Evolutionary conservation across 257 asterid genomes (phyloP).

Genomic region (Primulina tabacum): DNA sequence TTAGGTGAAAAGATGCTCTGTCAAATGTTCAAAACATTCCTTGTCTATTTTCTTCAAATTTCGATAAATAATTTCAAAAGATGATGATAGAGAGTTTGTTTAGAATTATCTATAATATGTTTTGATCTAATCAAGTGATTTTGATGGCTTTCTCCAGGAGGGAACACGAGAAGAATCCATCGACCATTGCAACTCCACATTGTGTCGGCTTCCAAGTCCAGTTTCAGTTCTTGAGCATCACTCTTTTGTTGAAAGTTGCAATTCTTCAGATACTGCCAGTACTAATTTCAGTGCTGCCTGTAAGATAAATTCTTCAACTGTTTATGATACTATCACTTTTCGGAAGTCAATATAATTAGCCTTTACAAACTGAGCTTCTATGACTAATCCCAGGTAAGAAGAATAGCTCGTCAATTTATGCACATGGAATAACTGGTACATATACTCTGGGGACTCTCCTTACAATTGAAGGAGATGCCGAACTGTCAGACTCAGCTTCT

Average conservation of each 20-base stretch:
- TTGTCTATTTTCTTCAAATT: background rate
- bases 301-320: constrained; percentile 27
- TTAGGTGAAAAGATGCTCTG: background rate
- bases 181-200: constrained; percentile 28
- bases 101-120: background rate
- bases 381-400: constrained; percentile 52
- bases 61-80: background rate
- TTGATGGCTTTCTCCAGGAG: constrained; percentile 29
- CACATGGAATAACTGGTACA: constrained; percentile 47
- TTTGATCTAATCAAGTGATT: constrained; percentile 3
- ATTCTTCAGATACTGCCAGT: constrained; percentile 46
- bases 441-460: constrained; percentile 35
- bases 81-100: background rate
- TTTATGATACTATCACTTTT: background rate
- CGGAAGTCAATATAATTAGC: background rate
- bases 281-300: constrained; percentile 49
- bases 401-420: constrained; percentile 54
- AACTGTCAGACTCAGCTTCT: constrained; percentile 81
- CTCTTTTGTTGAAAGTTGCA: constrained; percentile 40
- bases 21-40: too few relatives aligned
- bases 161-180: constrained; percentile 33
- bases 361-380: constrained; percentile 4
- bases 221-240: constrained; percentile 50
- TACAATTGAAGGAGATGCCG: constrained; percentile 47
- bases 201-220: constrained; percentile 47